phyloP scores from a whole-genome alignment of 2,329 filamentous ascomycete species.

The Penicillium hordei region DNA sequence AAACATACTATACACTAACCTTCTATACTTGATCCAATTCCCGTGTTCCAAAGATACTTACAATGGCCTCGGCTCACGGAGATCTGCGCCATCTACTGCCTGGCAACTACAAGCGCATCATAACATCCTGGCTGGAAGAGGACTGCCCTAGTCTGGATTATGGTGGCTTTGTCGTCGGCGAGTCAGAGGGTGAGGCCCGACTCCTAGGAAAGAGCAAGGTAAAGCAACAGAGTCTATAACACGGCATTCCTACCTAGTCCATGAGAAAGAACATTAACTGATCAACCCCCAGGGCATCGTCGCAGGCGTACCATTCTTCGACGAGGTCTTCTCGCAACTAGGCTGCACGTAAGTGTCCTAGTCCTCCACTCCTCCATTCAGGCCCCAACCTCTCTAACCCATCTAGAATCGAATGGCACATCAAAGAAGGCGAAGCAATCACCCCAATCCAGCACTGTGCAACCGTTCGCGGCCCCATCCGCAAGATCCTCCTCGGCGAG shows the following conservation, averaged over 20 bases:
- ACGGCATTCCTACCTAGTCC: no score
- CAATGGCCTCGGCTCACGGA: conserved; percentile 59
- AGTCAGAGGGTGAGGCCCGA: conserved; percentile 44
- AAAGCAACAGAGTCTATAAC: not conserved
- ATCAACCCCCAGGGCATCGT: conserved; percentile 64
- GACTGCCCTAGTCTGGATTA: conserved; percentile 97
- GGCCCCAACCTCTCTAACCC: not conserved
- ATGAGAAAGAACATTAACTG: not conserved
- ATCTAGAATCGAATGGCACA: conserved; percentile 76
- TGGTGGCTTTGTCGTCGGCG: conserved; percentile 91
- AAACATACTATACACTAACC: not conserved
- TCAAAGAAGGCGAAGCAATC: conserved; percentile 70
- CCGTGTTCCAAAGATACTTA: not conserved
- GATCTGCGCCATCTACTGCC: conserved; percentile 74
- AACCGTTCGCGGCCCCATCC: conserved; percentile 79
- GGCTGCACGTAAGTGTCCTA: conserved; percentile 66
- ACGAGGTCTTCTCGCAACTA: conserved; percentile 87
- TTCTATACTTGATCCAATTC: not conserved
- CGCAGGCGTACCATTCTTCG: conserved; percentile 90
- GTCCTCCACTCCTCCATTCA: not conserved
- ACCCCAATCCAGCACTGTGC: conserved; percentile 67
- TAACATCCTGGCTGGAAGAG: conserved; percentile 86
- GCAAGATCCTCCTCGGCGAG: conserved; percentile 85
- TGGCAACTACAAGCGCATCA: conserved; percentile 75
- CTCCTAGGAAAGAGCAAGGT: conserved; percentile 60